These are phyloP conservation scores for Dioscorea alata DNA, from an alignment of 106 monocot species.

Conservation along the genomic window DNA sequence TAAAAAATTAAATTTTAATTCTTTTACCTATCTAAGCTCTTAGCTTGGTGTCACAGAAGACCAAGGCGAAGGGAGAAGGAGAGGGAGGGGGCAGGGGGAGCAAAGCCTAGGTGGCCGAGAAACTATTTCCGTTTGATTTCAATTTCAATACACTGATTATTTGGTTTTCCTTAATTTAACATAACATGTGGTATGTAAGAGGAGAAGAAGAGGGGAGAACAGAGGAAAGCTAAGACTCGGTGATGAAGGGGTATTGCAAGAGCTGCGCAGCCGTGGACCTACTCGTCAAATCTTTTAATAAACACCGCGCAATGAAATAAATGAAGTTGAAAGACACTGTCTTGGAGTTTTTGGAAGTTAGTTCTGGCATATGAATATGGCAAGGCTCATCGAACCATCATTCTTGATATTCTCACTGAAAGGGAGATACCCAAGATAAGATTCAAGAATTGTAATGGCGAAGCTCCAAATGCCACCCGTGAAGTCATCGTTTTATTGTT, in stretches of 20 bases:
- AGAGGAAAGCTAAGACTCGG: neutral
- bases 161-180: too few species aligned
- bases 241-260: slow-evolving; percentile 78
- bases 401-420: slow-evolving; percentile 68
- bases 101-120: too few species aligned
- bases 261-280: slow-evolving; percentile 50
- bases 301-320: slow-evolving; percentile 52
- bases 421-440: too few species aligned
- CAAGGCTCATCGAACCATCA: slow-evolving; percentile 80
- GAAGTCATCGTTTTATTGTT: slow-evolving; percentile 87
- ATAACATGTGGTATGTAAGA: too few species aligned
- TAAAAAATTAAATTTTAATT: too few species aligned
- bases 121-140: too few species aligned
- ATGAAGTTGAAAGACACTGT: slow-evolving; percentile 58
- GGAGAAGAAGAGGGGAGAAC: too few species aligned
- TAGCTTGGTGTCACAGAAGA: too few species aligned
- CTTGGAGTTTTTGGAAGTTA: slow-evolving; percentile 58
- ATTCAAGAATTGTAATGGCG: slow-evolving; percentile 77
- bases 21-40: too few species aligned
- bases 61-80: too few species aligned
- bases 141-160: too few species aligned
- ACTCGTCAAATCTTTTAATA: slow-evolving; percentile 57
- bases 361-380: slow-evolving; percentile 76
- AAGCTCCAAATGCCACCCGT: slow-evolving; percentile 96
- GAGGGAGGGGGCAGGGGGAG: too few species aligned